These are phyloP conservation scores for Orbilia javanica DNA, from an alignment of 2,329 filamentous ascomycete species.

Conservation along the genomic window DNA sequence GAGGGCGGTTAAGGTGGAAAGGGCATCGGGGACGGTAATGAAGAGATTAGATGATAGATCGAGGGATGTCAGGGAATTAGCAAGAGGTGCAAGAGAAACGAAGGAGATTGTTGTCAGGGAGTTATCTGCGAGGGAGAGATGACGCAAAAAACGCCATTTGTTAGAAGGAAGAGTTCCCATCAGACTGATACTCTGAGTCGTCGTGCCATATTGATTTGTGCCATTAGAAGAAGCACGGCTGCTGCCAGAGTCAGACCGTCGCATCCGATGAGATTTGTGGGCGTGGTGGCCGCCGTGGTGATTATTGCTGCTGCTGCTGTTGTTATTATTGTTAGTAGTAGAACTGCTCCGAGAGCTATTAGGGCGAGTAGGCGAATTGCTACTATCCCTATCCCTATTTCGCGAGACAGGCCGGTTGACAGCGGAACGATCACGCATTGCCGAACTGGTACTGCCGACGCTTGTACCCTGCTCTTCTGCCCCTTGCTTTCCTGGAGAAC, in stretches of 20 bases:
- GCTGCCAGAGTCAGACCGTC: constrained; percentile 89
- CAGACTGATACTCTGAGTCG: constrained; percentile 54
- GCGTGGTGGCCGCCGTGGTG: constrained; percentile 64
- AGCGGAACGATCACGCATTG: constrained; percentile 59
- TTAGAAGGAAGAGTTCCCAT: constrained; percentile 80
- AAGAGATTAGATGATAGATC: constrained; percentile 95
- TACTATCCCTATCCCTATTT: constrained; percentile 72
- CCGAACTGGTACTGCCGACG: constrained; percentile 53
- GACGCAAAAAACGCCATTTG: constrained; percentile 95
- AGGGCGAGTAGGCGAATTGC: constrained; percentile 84
- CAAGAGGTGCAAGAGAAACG: constrained; percentile 81
- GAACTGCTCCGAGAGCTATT: constrained; percentile 79
- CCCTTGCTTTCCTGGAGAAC: constrained; percentile 53
- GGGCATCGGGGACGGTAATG: constrained; percentile 90
- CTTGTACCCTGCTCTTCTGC: constrained; percentile 49
- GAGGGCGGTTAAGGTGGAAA: constrained; percentile 86
- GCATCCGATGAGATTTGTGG: constrained; percentile 78
- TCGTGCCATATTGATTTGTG: constrained; percentile 54
- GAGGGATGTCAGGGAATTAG: constrained; percentile 88
- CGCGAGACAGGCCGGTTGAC: constrained; percentile 60
- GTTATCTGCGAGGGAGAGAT: constrained; percentile 92
- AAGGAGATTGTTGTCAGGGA: constrained; percentile 83
- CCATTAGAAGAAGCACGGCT: constrained; percentile 76
- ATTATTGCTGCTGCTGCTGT: constrained; percentile 63
- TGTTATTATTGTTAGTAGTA: constrained; percentile 63